These are phyloP conservation scores for Rubia yunnanensis DNA, from an alignment of 257 asterid species.

Conservation along the genomic window DNA sequence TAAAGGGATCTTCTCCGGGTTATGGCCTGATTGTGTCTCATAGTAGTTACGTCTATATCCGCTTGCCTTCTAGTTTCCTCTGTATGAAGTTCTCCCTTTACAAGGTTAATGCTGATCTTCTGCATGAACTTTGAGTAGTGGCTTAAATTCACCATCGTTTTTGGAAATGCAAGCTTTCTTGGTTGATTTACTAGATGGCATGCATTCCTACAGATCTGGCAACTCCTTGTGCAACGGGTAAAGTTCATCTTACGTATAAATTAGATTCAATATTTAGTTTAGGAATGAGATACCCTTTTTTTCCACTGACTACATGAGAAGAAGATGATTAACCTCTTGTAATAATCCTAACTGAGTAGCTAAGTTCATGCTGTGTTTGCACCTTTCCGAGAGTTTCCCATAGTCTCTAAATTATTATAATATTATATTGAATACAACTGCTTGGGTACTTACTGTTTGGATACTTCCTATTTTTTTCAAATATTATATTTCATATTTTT, in stretches of 20 bases:
- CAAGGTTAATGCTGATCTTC: background rate
- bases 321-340: background rate
- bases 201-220: conserved; percentile 88
- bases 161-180: conserved; percentile 61
- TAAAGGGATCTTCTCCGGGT: too few species aligned
- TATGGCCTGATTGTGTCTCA: conserved; percentile 92
- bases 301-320: background rate
- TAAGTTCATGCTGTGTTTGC: background rate
- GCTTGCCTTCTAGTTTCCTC: conserved; percentile 88
- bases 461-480: too few species aligned
- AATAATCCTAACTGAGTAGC: background rate
- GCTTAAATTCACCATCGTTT: conserved; percentile 13
- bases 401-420: background rate
- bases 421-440: too few species aligned
- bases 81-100: conserved; percentile 37
- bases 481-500: too few species aligned
- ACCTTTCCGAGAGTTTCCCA: background rate
- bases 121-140: background rate
- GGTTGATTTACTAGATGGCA: conserved; percentile 74
- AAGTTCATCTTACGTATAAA: conserved; percentile 3
- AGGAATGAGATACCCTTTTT: background rate
- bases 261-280: conserved; percentile 3
- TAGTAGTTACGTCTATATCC: conserved; percentile 90
- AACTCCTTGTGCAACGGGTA: conserved; percentile 97
- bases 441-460: too few species aligned